These are phyloP conservation scores for Shiraia sp. DNA, from an alignment of 2,329 filamentous ascomycete species.

Conservation along the genomic window DNA sequence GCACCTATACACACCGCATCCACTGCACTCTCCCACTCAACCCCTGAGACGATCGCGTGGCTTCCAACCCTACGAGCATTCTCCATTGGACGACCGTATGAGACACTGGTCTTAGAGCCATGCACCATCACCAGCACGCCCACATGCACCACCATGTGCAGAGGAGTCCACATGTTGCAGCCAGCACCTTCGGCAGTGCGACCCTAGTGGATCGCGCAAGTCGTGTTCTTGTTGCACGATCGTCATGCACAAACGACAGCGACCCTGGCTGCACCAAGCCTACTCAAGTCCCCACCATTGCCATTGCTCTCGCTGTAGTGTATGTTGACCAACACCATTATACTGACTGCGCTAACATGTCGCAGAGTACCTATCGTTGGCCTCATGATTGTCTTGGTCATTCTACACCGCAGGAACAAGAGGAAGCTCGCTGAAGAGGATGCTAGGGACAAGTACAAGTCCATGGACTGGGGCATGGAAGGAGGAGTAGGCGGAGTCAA, in stretches of 20 bases:
- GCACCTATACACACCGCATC: not conserved
- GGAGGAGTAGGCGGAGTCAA: slow-evolving; percentile 47
- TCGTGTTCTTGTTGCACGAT: slow-evolving; percentile 33
- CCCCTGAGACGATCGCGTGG: not conserved
- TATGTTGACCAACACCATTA: slow-evolving; percentile 19
- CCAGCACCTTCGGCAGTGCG: slow-evolving; percentile 20
- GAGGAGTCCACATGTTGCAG: slow-evolving; percentile 21
- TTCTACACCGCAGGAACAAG: slow-evolving; percentile 78
- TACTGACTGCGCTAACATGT: slow-evolving; percentile 23
- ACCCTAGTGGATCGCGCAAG: slow-evolving; percentile 29
- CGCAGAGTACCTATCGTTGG: slow-evolving; percentile 74
- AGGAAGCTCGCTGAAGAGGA: slow-evolving; percentile 77
- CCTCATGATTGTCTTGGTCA: slow-evolving; percentile 69
- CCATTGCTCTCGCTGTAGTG: slow-evolving; percentile 41
- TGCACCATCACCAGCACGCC: slow-evolving; percentile 35
- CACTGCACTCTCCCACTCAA: not conserved
- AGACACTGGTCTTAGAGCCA: slow-evolving; percentile 23
- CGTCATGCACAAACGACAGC: slow-evolving; percentile 38
- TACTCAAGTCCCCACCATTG: slow-evolving; percentile 33
- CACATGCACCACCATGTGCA: slow-evolving; percentile 37
- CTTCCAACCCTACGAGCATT: too few species aligned
- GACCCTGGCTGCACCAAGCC: slow-evolving; percentile 43
- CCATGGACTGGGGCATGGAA: slow-evolving; percentile 88
- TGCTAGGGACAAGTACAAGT: slow-evolving; percentile 81
- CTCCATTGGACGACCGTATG: slow-evolving; percentile 18